A percentile compares a stretch with the other conserved stretches of the same genome.
Conservation (phyloP, 192 early-diverging fungal genomes). For the Lunasporangiospora selenospora region DNA sequence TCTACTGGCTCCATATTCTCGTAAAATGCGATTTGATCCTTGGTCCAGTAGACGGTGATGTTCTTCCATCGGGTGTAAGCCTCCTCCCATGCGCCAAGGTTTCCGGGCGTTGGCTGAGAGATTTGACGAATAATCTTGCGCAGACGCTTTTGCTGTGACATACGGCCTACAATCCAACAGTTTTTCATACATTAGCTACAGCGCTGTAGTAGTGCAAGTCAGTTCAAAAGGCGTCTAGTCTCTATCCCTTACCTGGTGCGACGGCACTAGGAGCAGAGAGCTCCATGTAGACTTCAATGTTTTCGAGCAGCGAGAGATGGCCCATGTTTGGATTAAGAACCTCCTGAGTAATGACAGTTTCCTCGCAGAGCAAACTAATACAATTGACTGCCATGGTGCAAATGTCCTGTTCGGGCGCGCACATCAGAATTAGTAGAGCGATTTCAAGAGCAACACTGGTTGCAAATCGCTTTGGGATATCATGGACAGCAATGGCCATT, state of each 20-base stretch:
- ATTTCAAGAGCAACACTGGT: constrained; percentile 79
- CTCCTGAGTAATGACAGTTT: constrained; percentile 73
- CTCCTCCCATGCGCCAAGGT: constrained; percentile 85
- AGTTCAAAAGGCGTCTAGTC: neutral
- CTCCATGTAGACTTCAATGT: constrained; percentile 73
- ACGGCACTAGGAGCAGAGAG: constrained; percentile 57
- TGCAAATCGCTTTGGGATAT: constrained; percentile 68
- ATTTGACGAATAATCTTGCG: constrained; percentile 73
- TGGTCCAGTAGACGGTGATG: constrained; percentile 57
- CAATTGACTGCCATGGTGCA: constrained; percentile 65
- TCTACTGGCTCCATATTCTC: constrained; percentile 42
- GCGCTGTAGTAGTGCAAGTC: too few species aligned
- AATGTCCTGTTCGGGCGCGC: constrained; percentile 75
- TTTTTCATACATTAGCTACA: too few species aligned
- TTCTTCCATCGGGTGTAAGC: constrained; percentile 77
- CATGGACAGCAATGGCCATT: constrained; percentile 57
- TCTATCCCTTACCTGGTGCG: constrained; percentile 51
- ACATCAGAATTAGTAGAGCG: constrained; percentile 76
- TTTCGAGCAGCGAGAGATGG: constrained; percentile 71
- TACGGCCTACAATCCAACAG: constrained; percentile 54
- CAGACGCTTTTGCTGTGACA: constrained; percentile 80
- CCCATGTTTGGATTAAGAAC: constrained; percentile 49
- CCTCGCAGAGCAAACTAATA: constrained; percentile 74
- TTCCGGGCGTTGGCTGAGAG: constrained; percentile 71
- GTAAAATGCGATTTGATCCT: constrained; percentile 47